These are phyloP conservation scores for Argentina anserina DNA, from an alignment of 306 rosid genomes.

Conservation along the genomic window DNA sequence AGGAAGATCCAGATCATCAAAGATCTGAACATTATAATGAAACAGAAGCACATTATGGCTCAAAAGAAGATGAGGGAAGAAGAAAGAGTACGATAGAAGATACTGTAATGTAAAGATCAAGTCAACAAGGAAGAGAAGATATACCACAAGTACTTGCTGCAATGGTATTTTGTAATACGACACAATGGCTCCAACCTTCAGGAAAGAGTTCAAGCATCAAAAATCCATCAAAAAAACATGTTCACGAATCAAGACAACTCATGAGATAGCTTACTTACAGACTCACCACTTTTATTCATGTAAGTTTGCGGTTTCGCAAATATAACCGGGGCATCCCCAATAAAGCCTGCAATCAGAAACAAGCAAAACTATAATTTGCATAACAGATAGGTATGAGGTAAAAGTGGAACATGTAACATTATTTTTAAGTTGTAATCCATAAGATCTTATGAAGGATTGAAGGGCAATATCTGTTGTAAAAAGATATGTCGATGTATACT, in stretches of 20 bases:
- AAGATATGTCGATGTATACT: not conserved
- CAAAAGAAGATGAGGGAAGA: not conserved
- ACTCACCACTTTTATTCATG: constrained; percentile 94
- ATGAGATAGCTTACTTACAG: constrained; percentile 69
- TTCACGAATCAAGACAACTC: constrained; percentile 11
- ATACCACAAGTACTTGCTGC: constrained; percentile 94
- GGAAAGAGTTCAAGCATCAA: constrained; percentile 28
- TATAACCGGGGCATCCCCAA: constrained; percentile 76
- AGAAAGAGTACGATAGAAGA: not conserved
- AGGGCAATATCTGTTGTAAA: not conserved
- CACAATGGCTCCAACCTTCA: constrained; percentile 84
- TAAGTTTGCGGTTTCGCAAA: constrained; percentile 92
- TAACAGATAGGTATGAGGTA: not conserved
- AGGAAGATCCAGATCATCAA: constrained; percentile 91
- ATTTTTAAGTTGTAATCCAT: not conserved
- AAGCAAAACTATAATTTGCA: not conserved
- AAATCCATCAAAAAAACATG: constrained; percentile 25
- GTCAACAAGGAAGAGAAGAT: constrained; percentile 18
- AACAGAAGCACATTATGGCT: constrained; percentile 14
- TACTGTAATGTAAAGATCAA: not conserved
- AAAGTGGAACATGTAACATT: not conserved
- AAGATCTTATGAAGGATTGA: not conserved
- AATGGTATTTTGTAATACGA: constrained; percentile 86
- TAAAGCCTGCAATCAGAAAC: constrained; percentile 49
- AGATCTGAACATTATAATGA: constrained; percentile 27